Base-by-base conservation (phyloP, 352 stramenopile genomes). In the Globisporangium takayamanum region DNA sequence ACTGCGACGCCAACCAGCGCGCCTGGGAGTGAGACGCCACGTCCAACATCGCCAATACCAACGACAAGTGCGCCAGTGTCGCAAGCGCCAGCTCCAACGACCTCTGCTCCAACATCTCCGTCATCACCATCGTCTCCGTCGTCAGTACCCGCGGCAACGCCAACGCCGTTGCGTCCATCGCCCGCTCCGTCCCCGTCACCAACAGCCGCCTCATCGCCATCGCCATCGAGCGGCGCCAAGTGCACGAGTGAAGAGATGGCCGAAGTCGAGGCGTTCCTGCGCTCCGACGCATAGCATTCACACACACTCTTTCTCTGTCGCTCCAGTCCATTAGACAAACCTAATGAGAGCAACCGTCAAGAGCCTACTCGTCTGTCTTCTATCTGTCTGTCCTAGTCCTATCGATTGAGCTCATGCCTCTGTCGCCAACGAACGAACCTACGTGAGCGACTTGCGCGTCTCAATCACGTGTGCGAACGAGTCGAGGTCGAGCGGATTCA, bases 401-500 rank as follows among this genome's bases (percentile, higher is more conserved):
- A 11, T 20, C 14, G 18, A 18, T 47, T 15, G 18, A 1, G 2
- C 41, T 10, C 41, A 14, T 47, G 41, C 14, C 14, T 14, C 28
- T 42, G 18, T 22, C 22, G 22, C 41, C 5, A 22, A 20, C n/a
- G 16, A 11, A 41, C 11, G 2, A 20, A 50, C 16, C 46, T 55
- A 72, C 25, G 46, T 46, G 42, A 63, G 55, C 36, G 69, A 73
- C 30, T 76, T 71, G 45, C 67, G 58, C 56, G 63, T 70, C 51
- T 62, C 61, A 39, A 74, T 72, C 22, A 70, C 61, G 2, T 63
- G 61, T 16, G 65, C 55, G 53, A 74, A 78, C 22, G 70, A 72
- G n/a, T 70, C 57, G 16, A 59, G 70, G 28, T 72, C 62, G 25
- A 68, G 37, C 8, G 64, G 64, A 30, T 66, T 72, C 30, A 20